These are phyloP conservation scores for Fusarium neocosmosporiellum DNA, from an alignment of 2,329 filamentous ascomycete species.

Conservation along the genomic window DNA sequence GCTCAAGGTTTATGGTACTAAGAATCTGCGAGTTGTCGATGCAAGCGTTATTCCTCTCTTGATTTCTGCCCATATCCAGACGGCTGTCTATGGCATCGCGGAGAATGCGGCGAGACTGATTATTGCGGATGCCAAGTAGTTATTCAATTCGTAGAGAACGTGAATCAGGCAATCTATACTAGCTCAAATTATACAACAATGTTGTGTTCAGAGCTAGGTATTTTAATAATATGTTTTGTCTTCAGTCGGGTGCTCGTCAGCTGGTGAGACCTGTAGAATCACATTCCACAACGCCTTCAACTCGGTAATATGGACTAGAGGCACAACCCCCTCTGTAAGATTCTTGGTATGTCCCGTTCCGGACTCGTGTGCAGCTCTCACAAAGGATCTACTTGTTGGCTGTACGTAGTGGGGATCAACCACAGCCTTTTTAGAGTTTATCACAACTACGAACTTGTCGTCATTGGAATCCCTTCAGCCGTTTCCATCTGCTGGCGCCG, in stretches of 20 bases:
- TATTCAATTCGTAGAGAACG: too few relatives aligned
- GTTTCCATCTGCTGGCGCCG: too few relatives aligned
- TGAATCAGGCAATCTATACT: neutral
- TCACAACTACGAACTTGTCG: too few relatives aligned
- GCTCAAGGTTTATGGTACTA: constrained; percentile 60
- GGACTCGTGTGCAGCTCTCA: too few relatives aligned
- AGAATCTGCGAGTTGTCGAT: constrained; percentile 56
- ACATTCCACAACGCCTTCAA: neutral
- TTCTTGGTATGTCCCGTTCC: too few relatives aligned
- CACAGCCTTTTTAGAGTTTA: too few relatives aligned
- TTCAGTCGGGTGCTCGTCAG: neutral
- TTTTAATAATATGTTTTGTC: neutral
- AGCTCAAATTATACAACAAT: neutral
- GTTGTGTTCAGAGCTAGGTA: neutral
- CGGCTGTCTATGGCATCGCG: constrained; percentile 63
- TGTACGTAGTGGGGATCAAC: too few relatives aligned
- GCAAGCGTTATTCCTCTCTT: constrained; percentile 52
- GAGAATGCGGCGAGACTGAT: constrained; percentile 56
- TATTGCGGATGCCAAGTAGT: constrained; percentile 22
- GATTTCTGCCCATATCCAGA: constrained; percentile 61
- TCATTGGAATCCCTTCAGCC: too few relatives aligned
- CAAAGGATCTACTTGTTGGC: too few relatives aligned
- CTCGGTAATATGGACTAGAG: too few relatives aligned
- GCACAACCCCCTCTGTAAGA: neutral
- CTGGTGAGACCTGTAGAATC: too few relatives aligned